Base-by-base conservation (phyloP, 768 basidiomycete species). In the Mycena alexandri region DNA sequence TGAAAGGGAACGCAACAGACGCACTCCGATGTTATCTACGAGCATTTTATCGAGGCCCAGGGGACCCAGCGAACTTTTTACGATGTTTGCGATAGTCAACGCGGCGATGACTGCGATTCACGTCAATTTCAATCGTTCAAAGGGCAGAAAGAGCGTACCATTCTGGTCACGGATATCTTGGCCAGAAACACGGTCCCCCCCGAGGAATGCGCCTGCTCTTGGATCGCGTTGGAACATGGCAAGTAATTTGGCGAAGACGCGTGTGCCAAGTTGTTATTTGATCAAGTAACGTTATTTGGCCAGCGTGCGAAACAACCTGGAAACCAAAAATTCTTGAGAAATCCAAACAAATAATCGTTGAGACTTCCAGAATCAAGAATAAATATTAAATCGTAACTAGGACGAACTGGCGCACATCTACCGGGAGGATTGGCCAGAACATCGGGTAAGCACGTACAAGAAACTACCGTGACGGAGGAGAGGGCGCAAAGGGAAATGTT, bases 101-200 rank as follows among this genome's bases (percentile, higher is more conserved):
- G 96, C 97, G 50, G 97, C 98, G 74, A 95, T 88, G 73, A 99
- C 97, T 98, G 79, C 67, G 66, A 71, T 65, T 58, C 22, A 22
- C 11, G 48, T 54, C 67, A 54, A 63, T 47, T 11, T 24, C 36
- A 14, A 21, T 41, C 11, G 19, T 46, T 36, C 22, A n/a, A 46
- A 11, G 46, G 62, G 42, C 48, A 43, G 51, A 41, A 42, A 67
- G n/a, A 29, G 76, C 84, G 69, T 68, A 95, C 96, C 95, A 91
- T 98, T 97, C 81, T 96, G 95, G 82, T 98, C 95, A 69, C 96
- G 88, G 63, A 99, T 93, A 77, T 98, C 97, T 77, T 96, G 96
- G 5, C 97, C 96, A 71, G 93, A 93, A 19, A 96, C 90, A 74
- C 96, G 86, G 81, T 97, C 93, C 29, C 97, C 97, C 61, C 96